Percentiles rank a stretch among this genome's conserved stretches.
Conservation (phyloP, 1,139 yeast species). For the Protomyces gravidus region DNA sequence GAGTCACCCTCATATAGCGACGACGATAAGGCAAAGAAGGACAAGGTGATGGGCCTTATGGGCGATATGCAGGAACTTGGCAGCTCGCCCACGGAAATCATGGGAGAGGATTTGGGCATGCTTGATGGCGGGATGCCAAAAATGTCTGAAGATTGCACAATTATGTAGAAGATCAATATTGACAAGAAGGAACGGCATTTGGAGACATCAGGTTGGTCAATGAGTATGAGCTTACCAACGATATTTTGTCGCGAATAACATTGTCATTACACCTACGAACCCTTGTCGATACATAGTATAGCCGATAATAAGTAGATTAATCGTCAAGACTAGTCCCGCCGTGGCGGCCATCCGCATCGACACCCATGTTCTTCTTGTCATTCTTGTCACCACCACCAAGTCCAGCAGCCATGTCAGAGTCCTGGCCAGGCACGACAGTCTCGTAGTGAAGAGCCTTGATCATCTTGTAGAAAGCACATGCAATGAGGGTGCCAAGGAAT, state of each 20-base stretch:
- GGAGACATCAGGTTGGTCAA: too few relatives aligned
- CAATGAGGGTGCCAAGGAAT: conserved; percentile 25
- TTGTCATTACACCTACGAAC: too few relatives aligned
- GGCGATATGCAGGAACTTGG: conserved; percentile 60
- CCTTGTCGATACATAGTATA: too few relatives aligned
- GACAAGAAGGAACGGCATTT: too few relatives aligned
- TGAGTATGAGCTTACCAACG: too few relatives aligned
- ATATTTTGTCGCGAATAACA: too few relatives aligned
- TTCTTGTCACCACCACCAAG: background rate
- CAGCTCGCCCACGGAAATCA: conserved; percentile 77
- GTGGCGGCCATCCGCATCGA: background rate
- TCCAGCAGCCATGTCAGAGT: conserved; percentile 10
- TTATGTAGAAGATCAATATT: conserved; percentile 8
- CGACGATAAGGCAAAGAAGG: conserved; percentile 49
- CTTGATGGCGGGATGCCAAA: conserved; percentile 12
- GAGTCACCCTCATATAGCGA: conserved; percentile 58
- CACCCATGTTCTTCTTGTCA: background rate
- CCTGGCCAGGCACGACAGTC: conserved; percentile 20
- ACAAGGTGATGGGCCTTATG: conserved; percentile 54
- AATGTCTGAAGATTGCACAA: conserved; percentile 15
- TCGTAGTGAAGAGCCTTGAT: conserved; percentile 22
- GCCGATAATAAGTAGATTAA: too few relatives aligned
- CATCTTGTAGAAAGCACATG: conserved; percentile 16
- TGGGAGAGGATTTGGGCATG: conserved; percentile 49
- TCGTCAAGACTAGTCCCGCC: too few relatives aligned